Base-by-base conservation (phyloP, 805 yeast species). In the Wickerhamiella azyma region DNA sequence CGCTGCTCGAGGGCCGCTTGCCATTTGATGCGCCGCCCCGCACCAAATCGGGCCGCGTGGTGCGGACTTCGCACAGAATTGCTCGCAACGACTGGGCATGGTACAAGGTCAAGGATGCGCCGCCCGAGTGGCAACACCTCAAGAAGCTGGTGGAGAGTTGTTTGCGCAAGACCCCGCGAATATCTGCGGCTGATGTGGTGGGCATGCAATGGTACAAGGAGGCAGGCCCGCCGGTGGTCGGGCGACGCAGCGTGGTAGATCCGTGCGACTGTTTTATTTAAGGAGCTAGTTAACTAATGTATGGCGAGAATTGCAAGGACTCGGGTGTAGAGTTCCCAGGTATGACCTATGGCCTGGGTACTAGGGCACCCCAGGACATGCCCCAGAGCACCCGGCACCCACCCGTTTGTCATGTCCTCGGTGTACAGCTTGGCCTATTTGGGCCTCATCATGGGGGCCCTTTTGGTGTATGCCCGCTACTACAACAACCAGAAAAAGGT, bases 31-130 rank as follows among this genome's bases (percentile, higher is more conserved):
- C 84, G 2, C 80, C 88, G 2, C 88, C 59, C 49, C 60, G 53
- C 54, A 51, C 50, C 43, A 48, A 21, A 11, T 41, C 49, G 7
- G 72, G 59, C 57, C 77, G 52, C 59, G 71, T 50, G 62, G 33
- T 42, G 11, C 73, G 79, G 39, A 75, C 84, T 0, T 81, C 94
- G 0, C 96, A 89, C 61, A 68, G 96, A 47, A 92, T 89, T 28
- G 96, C 96, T 5, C 75, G 89, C 58, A 78, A 85, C 32, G 92
- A 84, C 50, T 92, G 98, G 98, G 72, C 71, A 32, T 89, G 97
- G 97, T 70, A 63, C 51, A 61, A 62, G 18, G 62, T 75, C 52
- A 63, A 66, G 46, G 69, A 69, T 1, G 64, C 64, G 5, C 45
- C 51, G 10, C 59, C 60, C 2, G 66, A 64, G 21, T 75, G 77